Evolutionary conservation across 176 grass and related monocot genomes (phyloP).

Genomic region (Phragmites australis): DNA sequence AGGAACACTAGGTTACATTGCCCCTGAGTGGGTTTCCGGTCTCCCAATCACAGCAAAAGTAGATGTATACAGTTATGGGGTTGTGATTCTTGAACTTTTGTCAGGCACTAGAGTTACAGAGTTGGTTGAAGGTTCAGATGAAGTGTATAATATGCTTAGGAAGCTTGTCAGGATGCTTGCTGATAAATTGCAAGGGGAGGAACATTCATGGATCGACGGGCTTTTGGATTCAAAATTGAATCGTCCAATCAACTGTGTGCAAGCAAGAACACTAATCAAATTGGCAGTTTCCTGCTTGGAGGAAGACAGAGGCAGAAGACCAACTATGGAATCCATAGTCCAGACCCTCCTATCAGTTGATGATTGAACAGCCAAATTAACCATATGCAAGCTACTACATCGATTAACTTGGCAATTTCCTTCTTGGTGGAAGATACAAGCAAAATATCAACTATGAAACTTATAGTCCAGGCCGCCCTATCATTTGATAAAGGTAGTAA

Average conservation of each 20-base stretch:
- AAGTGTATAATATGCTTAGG: neutral
- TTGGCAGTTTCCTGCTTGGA: slow-evolving; percentile 15
- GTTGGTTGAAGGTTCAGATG: neutral
- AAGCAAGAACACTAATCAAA: slow-evolving; percentile 11
- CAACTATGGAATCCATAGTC: slow-evolving; percentile 20
- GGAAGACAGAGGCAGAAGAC: slow-evolving; percentile 23
- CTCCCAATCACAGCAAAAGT: slow-evolving; percentile 27
- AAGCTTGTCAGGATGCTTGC: neutral
- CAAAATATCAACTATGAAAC: neutral
- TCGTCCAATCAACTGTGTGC: neutral
- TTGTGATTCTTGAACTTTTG: slow-evolving; percentile 28
- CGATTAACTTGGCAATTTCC: neutral
- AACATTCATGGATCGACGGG: slow-evolving; percentile 11
- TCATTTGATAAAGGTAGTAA: neutral
- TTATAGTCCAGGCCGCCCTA: neutral
- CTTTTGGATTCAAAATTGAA: too few relatives aligned
- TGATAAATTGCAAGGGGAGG: neutral
- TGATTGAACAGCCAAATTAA: neutral
- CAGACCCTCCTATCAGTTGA: slow-evolving; percentile 10
- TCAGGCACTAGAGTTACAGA: slow-evolving; percentile 28
- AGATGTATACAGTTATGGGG: slow-evolving; percentile 31
- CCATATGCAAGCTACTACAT: neutral
- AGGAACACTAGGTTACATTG: slow-evolving; percentile 49
- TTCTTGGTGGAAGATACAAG: neutral
- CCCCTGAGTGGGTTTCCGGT: slow-evolving; percentile 35